Evolutionary conservation across 495 filamentous ascomycete species (phyloP), one percentile per base, ranked within the genome.

Genomic region (Viridothelium virens): DNA sequence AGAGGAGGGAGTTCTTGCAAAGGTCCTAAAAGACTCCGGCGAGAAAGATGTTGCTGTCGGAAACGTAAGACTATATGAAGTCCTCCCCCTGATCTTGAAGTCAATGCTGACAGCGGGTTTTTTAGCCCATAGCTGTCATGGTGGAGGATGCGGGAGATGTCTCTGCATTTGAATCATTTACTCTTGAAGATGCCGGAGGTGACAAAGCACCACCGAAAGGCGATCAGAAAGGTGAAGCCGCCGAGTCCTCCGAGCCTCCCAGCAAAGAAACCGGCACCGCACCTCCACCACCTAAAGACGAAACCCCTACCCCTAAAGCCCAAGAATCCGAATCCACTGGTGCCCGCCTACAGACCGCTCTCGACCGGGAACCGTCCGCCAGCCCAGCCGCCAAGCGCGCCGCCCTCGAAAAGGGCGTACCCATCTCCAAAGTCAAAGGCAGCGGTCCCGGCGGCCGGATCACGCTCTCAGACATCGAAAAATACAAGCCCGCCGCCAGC

Each of bases 11-110:
- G 83, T 96, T 41, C 80, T 99, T 65, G 95, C 95, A 66, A 97
- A 97, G 85, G 85, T 97, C 67, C 78, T 99, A 77, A 96, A 91
- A 80, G 90, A 96, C 2, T 87, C 87, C 39, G 95, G 95, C 56
- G 91, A 89, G 78, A 97, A 97, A 82, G 95, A 97, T 75, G 83
- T 99, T 69, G 77, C 94, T 46, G 93, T 99, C 72, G 94, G 94
- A 76, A 91, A 91, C 76, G 94, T 98, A 85, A 78, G 92, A 59
- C 50, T 46, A n/a, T 9, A 63, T 6, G 10, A 59, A 65, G 53
- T 31, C 7, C 14, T 36, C 18, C 31, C 53, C 48, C 48, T 53
- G 31, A 59, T 7, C 53, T 31, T 36, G 25, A 7, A 36, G 6
- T 33, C 18, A 18, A 59, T 41, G 47, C 39, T 37, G n/a, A 37